These are phyloP conservation scores for Podaxis sp. DNA, from an alignment of 768 basidiomycete species.

Conservation along the genomic window DNA sequence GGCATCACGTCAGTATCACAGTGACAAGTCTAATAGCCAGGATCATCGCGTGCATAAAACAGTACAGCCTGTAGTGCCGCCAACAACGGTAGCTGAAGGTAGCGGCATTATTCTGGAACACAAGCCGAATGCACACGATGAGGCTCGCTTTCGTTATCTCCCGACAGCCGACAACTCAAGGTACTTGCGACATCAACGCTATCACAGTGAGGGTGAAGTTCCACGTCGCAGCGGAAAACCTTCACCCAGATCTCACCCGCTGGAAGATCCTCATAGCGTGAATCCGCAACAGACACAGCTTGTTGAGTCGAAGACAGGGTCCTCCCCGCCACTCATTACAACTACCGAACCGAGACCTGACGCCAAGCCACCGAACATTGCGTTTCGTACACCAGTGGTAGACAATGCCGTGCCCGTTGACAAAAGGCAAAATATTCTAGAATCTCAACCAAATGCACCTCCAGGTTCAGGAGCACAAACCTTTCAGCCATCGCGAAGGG, in stretches of 20 bases:
- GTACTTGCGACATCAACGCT: background rate
- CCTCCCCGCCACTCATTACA: background rate
- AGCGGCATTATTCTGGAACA: background rate
- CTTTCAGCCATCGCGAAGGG: background rate
- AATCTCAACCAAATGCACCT: background rate
- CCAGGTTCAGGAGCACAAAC: background rate
- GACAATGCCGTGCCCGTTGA: background rate
- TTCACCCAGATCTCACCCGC: background rate
- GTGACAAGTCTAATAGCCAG: conserved; percentile 1
- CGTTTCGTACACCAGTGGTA: background rate
- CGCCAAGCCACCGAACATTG: background rate
- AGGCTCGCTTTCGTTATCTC: background rate
- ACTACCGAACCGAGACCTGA: background rate
- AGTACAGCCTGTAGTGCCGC: background rate
- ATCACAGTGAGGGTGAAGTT: background rate
- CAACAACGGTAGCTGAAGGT: background rate
- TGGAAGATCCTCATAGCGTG: background rate
- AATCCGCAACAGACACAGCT: background rate
- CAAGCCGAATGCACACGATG: background rate
- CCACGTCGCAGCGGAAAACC: background rate
- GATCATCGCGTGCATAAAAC: background rate
- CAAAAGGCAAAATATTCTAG: background rate
- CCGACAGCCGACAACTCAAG: background rate
- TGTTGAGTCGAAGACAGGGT: background rate
- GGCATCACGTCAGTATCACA: background rate